These are phyloP conservation scores for Calonectria henricotiae DNA, from an alignment of 2,329 filamentous ascomycete species.

Conservation along the genomic window DNA sequence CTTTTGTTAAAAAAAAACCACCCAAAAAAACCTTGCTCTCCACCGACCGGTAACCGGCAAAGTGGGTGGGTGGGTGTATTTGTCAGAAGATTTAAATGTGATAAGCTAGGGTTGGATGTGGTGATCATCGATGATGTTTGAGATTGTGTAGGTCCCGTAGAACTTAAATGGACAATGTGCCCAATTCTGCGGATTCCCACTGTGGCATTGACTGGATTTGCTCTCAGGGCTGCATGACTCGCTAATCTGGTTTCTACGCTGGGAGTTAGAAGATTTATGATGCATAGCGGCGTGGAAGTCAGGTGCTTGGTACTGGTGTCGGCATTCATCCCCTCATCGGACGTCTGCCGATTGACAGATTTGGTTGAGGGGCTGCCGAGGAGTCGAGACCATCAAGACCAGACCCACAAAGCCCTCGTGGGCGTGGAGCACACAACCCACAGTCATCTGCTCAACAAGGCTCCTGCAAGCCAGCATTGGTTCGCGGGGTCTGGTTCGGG, in stretches of 20 bases:
- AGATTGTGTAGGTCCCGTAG: constrained; percentile 25
- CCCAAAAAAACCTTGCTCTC: no score
- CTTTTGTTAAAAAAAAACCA: no score
- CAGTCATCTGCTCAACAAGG: constrained; percentile 17
- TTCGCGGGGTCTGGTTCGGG: constrained; percentile 31
- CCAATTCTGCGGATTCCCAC: constrained; percentile 12
- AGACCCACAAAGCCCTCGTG: constrained; percentile 35
- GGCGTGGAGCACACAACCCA: constrained; percentile 29
- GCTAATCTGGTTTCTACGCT: background rate
- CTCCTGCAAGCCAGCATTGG: constrained; percentile 26
- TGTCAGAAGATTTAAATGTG: constrained; percentile 8
- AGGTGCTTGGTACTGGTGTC: constrained; percentile 14
- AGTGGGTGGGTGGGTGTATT: constrained; percentile 5
- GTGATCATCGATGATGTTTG: constrained; percentile 33
- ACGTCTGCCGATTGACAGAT: background rate
- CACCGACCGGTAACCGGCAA: background rate
- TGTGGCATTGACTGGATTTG: constrained; percentile 17
- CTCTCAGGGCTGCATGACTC: constrained; percentile 28
- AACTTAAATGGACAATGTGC: constrained; percentile 24
- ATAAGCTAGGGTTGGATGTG: constrained; percentile 12
- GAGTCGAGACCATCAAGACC: constrained; percentile 17
- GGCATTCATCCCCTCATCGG: constrained; percentile 22
- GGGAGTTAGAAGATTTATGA: background rate
- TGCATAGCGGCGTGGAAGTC: background rate
- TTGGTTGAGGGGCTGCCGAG: constrained; percentile 1